A percentile compares a stretch with the other conserved stretches of the same genome.
phyloP scores from a whole-genome alignment of 108 stramenopile species.

The Fragilaria crotonensis region DNA sequence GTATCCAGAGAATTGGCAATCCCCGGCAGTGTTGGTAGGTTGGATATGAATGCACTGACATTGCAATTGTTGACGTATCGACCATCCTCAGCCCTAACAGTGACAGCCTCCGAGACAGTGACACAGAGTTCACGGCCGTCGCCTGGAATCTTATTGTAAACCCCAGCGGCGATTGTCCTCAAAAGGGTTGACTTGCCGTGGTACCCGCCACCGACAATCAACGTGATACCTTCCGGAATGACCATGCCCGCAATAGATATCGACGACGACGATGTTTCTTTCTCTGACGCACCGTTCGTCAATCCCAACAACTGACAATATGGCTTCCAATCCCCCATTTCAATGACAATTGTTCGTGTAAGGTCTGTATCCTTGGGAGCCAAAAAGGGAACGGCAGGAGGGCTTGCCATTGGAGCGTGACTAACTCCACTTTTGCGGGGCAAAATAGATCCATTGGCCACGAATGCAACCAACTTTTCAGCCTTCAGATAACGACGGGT shows the following conservation, averaged over 20 bases:
- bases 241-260: slow-evolving; percentile 68
- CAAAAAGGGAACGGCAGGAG: slow-evolving; percentile 64
- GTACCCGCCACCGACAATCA: slow-evolving; percentile 94
- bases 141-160: slow-evolving; percentile 86
- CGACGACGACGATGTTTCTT: no score
- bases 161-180: slow-evolving; percentile 66
- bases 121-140: slow-evolving; percentile 89
- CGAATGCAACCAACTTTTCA: slow-evolving; percentile 64
- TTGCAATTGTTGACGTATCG: slow-evolving; percentile 82
- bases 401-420: slow-evolving; percentile 61
- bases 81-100: slow-evolving; percentile 92
- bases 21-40: slow-evolving; percentile 58
- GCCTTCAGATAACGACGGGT: slow-evolving; percentile 33
- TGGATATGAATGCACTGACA: slow-evolving; percentile 88
- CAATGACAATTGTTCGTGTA: slow-evolving; percentile 26
- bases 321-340: slow-evolving; percentile 35
- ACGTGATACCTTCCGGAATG: slow-evolving; percentile 78
- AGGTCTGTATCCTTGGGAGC: slow-evolving; percentile 42
- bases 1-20: slow-evolving; percentile 35
- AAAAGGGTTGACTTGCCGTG: slow-evolving; percentile 95
- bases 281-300: background rate
- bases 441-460: slow-evolving; percentile 69
- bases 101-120: slow-evolving; percentile 65
- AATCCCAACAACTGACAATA: slow-evolving; percentile 10
- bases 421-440: slow-evolving; percentile 77